Base-by-base conservation (phyloP, 257 asterid genomes). In the Solanum chmielewskii region DNA sequence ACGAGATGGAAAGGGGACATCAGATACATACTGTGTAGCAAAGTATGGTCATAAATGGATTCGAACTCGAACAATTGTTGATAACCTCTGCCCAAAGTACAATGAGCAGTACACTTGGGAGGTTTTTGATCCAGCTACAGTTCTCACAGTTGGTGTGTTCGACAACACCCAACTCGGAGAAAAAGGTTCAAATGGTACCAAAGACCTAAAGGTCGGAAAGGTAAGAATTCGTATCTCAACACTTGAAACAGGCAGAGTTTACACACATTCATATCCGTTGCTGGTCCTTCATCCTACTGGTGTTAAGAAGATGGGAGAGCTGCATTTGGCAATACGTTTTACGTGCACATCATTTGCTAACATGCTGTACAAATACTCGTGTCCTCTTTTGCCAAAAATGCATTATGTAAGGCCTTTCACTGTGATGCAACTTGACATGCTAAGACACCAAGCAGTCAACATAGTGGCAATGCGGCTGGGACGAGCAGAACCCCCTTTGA, bases 61-160 rank as follows among this genome's bases (percentile, higher is more conserved):
- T 76, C 92, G 98, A 25, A 95, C 99, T 14, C 94, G 98, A 81
- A 96, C 99, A 0, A 86, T 96, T 83, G 94, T 95, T 1, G 98
- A 94, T 92, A 96, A 93, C 84, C 91, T 94, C 68, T 91, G 89
- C 66, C 98, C 99, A 16, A 94, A 93, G 89, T 96, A 92, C 92
- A 94, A 95, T 37, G 99, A 96, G 91, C 98, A 93, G 37, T 95
- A 95, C 66, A 93, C 95, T 4, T 96, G 99, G 99, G 98, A 96
- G 89, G 99, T 96, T 9, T 96, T 95, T 23, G 99, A 96, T 87
- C 96, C 96, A 11, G 95, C 98, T 71, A 96, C 99, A 0, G 99
- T 96, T 52, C 93, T 96, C 85, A 96, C 99, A 0, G 96, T 96
- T 5, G 99, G 98, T 20, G 98, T 95, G 44, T 93, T 96, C 31